These are phyloP conservation scores for Lepidium africanum DNA, from an alignment of 345 rosid species.

Conservation along the genomic window DNA sequence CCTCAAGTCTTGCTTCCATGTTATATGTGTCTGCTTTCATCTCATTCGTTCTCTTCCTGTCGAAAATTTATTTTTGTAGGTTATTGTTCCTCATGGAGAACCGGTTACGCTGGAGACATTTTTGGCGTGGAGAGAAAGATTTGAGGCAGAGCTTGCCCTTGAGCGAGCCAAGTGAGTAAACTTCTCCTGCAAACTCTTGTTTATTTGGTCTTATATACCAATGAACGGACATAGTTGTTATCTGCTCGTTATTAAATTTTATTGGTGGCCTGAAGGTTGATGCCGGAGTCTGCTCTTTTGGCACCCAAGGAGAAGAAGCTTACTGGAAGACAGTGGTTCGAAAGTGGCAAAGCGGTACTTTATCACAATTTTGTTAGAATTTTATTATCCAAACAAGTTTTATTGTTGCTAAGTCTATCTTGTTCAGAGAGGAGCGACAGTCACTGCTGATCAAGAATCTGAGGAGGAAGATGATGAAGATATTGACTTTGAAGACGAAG, in stretches of 20 bases:
- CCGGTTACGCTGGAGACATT: constrained; percentile 91
- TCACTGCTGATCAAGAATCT: constrained; percentile 40
- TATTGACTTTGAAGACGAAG: constrained; percentile 81
- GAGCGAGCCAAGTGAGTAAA: constrained; percentile 92
- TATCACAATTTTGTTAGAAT: neutral
- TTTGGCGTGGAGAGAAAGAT: constrained; percentile 94
- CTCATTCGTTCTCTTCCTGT: neutral
- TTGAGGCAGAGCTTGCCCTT: constrained; percentile 94
- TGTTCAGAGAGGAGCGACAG: constrained; percentile 71
- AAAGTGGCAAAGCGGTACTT: constrained; percentile 75
- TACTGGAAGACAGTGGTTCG: constrained; percentile 93
- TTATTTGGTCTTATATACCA: neutral
- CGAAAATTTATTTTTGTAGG: constrained; percentile 33
- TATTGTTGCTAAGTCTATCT: neutral
- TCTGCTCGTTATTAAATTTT: neutral
- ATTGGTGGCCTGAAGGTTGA: constrained; percentile 39
- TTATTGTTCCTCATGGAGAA: constrained; percentile 95
- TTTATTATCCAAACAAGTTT: neutral
- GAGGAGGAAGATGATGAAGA: constrained; percentile 88
- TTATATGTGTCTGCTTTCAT: neutral
- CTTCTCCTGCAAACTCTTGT: neutral
- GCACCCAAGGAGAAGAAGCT: constrained; percentile 81
- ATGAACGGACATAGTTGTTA: neutral
- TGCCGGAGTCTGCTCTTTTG: constrained; percentile 85
- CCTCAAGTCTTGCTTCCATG: neutral